A percentile compares a stretch with the other conserved stretches of the same genome.
Evolutionary conservation across 306 rosid species (phyloP).

Genomic region (Vachellia pachyceras): DNA sequence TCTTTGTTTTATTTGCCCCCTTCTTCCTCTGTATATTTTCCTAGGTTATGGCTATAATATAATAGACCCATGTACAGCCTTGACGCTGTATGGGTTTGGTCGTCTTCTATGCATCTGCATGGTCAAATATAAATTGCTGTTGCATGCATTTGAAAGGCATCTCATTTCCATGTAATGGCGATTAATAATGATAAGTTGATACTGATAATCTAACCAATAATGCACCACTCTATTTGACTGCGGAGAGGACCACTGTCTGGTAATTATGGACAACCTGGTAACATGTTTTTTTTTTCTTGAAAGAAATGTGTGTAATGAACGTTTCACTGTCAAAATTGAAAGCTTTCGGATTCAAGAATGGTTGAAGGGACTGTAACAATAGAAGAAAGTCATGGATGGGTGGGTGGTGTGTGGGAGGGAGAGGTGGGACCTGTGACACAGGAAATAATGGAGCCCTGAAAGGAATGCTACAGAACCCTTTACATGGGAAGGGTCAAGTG

Average conservation of each 20-base stretch:
- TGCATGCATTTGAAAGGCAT: too few relatives aligned
- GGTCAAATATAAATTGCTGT: neutral
- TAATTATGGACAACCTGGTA: slow-evolving; percentile 54
- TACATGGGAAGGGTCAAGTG: neutral
- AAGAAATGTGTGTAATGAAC: neutral
- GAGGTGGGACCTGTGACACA: neutral
- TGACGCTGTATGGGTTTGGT: neutral
- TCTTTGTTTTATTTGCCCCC: neutral
- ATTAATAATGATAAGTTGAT: neutral
- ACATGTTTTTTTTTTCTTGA: neutral
- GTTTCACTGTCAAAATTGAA: neutral
- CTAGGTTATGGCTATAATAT: neutral
- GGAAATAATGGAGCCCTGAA: neutral
- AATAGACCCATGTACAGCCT: neutral
- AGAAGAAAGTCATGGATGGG: neutral
- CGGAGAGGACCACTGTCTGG: slow-evolving; percentile 68
- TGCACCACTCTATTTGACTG: slow-evolving; percentile 21
- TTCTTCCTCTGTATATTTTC: neutral
- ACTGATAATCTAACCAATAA: slow-evolving; percentile 1
- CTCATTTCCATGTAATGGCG: neutral
- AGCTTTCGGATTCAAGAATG: neutral
- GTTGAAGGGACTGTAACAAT: too few relatives aligned
- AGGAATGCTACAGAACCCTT: neutral
- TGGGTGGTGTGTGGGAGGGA: neutral
- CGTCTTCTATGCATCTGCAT: neutral